These are phyloP conservation scores for Aspergillus sp. DNA, from an alignment of 2,329 filamentous ascomycete genomes.

Conservation along the genomic window DNA sequence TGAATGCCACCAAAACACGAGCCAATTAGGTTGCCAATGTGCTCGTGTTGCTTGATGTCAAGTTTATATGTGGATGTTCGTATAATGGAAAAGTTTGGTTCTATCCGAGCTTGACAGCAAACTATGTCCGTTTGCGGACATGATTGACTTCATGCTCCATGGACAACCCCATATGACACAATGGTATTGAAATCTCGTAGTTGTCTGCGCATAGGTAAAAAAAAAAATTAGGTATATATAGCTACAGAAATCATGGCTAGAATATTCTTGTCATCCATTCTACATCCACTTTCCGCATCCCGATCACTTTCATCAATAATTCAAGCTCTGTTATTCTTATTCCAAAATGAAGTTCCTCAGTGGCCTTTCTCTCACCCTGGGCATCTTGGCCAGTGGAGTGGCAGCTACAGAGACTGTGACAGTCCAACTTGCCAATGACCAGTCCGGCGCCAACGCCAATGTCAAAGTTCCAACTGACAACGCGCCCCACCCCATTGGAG, in stretches of 20 bases:
- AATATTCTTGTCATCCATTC: not conserved
- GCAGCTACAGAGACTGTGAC: constrained; percentile 7
- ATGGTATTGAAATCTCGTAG: not conserved
- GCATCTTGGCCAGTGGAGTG: not conserved
- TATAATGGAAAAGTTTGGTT: not conserved
- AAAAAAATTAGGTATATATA: not conserved
- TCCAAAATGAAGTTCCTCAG: not conserved
- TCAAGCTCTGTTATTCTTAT: not conserved
- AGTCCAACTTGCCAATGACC: constrained; percentile 20
- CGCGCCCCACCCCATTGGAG: constrained; percentile 9
- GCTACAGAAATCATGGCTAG: not conserved
- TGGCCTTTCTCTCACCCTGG: not conserved
- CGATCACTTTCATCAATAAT: not conserved
- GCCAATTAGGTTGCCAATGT: too few species aligned
- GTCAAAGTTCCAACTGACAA: constrained; percentile 15
- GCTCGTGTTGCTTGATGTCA: too few species aligned
- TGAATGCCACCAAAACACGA: too few species aligned
- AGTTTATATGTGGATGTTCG: not conserved
- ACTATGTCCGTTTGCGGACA: not conserved
- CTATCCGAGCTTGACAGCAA: not conserved
- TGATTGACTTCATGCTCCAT: not conserved
- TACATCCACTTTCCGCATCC: not conserved
- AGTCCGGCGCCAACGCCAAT: constrained; percentile 17
- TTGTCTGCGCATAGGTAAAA: too few species aligned
- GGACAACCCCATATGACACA: not conserved